Evolutionary conservation across 768 basidiomycete species (phyloP).

Genomic region (Rhizopogon salebrosus): DNA sequence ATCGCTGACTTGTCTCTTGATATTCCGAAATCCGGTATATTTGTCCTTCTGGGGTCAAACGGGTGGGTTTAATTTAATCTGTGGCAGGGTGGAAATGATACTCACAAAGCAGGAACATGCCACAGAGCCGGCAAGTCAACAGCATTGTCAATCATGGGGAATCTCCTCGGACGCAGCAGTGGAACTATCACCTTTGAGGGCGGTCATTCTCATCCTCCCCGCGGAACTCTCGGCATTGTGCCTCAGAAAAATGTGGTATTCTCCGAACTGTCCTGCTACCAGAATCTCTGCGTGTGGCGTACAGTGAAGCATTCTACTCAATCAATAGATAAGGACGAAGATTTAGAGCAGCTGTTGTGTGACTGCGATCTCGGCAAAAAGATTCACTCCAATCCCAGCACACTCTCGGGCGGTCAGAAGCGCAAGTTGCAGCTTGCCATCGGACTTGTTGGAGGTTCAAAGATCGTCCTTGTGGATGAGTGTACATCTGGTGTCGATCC

Average conservation of each 20-base stretch:
- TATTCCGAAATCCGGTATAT: slow-evolving; percentile 71
- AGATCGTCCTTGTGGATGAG: slow-evolving; percentile 60
- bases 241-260: slow-evolving; percentile 84
- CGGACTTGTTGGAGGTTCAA: slow-evolving; percentile 71
- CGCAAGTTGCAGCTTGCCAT: slow-evolving; percentile 80
- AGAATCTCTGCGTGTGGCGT: slow-evolving; percentile 68
- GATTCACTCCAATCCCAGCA: slow-evolving; percentile 58
- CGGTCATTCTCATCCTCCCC: slow-evolving; percentile 46
- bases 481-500: slow-evolving; percentile 83
- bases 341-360: slow-evolving; percentile 56
- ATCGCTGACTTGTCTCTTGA: slow-evolving; percentile 62
- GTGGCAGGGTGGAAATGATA: not conserved
- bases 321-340: slow-evolving; percentile 39
- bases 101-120: not conserved
- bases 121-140: slow-evolving; percentile 76
- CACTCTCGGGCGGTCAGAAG: slow-evolving; percentile 77
- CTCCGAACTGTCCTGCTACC: slow-evolving; percentile 66
- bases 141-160: slow-evolving; percentile 58
- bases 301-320: slow-evolving; percentile 61
- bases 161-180: slow-evolving; percentile 51
- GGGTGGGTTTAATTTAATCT: slow-evolving; percentile 34
- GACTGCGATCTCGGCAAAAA: slow-evolving; percentile 75
- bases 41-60: slow-evolving; percentile 70
- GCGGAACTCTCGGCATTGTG: slow-evolving; percentile 69
- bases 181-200: slow-evolving; percentile 57